Evolutionary conservation across 2,329 filamentous ascomycete species (phyloP), one percentile per base, ranked within the genome.

Genomic region (Atkinsonella hypoxylon): DNA sequence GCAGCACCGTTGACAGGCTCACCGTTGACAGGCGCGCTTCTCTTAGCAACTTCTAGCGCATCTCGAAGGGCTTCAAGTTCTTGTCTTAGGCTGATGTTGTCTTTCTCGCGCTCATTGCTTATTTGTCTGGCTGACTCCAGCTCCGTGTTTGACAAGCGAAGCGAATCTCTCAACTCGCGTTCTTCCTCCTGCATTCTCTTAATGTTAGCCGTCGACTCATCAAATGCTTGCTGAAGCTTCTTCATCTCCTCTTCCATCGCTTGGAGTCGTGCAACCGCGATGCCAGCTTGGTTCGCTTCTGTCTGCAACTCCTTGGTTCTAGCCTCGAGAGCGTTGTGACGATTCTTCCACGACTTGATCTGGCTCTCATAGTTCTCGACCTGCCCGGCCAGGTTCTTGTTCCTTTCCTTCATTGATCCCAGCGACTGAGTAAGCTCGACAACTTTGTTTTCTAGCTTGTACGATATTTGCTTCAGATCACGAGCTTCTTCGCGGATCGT

Each of bases 371-470:
- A 96, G 67, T 87, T 96, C 69, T 96, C 89, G 46, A 98, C 85
- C 68, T 97, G 90, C 36, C 80, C 83, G 59, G 86, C 76, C 54
- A 98, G 77, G 52, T 80, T 79, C 75, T 95, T 96, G 79, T 98
- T 98, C 71, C 95, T 88, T 55, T 84, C 81, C 74, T 95, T 95
- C 78, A 95, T 85, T 10, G 89, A 84, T 57, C 93, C 90, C 60
- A 98, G 71, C 47, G 85, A 88, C 68, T 98, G 93, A 1, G 93
- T 98, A 62, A 98, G 79, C 72, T 98, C 93, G 55, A 98, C 89
- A 55, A 98, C 93, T 81, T 98, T 98, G 78, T 98, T 97, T 69
- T 98, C 93, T 61, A 98, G 75, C 75, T 95, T 97, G 77, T 98
- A 98, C 2, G 93, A 97, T 59, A 98, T 98, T 70, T 97, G 91